These are phyloP conservation scores for Rhododendron ferrugineum DNA, from an alignment of 148 eudicot genomes.

Conservation along the genomic window DNA sequence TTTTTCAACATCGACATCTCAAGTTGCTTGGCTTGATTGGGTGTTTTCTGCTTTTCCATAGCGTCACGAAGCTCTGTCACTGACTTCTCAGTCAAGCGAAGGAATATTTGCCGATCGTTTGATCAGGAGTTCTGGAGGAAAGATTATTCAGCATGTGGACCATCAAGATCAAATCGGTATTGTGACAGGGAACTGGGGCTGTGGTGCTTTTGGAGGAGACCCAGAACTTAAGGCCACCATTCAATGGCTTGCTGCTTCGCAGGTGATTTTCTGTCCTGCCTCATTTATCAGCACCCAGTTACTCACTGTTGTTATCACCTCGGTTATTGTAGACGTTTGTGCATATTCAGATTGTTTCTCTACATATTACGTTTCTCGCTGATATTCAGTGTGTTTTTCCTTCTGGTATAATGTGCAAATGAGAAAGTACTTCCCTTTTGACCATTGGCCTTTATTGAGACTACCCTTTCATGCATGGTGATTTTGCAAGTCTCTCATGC, in stretches of 20 bases:
- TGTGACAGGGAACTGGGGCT: conserved; percentile 98
- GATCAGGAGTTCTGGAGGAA: conserved; percentile 12
- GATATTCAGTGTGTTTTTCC: background rate
- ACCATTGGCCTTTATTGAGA: background rate
- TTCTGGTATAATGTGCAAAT: background rate
- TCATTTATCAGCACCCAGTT: background rate
- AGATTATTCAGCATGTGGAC: conserved; percentile 10
- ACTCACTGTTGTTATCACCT: background rate
- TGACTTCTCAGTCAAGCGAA: conserved; percentile 17
- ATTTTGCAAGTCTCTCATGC: background rate
- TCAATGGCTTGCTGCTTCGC: conserved; percentile 98
- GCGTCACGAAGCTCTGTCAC: conserved; percentile 9
- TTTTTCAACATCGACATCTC: background rate
- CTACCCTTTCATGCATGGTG: background rate
- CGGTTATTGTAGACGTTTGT: background rate
- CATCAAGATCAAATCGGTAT: conserved; percentile 45
- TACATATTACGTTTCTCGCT: background rate
- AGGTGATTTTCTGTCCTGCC: conserved; percentile 38
- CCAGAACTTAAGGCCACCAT: conserved; percentile 77
- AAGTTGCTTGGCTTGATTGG: conserved; percentile 13
- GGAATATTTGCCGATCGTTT: conserved; percentile 3
- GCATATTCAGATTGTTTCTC: background rate
- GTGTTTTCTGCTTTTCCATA: conserved; percentile 6
- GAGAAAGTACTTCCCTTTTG: background rate
- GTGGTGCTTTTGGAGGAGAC: conserved; percentile 99